Conservation (phyloP, 306 rosid genomes). For the Vicia sativa region DNA sequence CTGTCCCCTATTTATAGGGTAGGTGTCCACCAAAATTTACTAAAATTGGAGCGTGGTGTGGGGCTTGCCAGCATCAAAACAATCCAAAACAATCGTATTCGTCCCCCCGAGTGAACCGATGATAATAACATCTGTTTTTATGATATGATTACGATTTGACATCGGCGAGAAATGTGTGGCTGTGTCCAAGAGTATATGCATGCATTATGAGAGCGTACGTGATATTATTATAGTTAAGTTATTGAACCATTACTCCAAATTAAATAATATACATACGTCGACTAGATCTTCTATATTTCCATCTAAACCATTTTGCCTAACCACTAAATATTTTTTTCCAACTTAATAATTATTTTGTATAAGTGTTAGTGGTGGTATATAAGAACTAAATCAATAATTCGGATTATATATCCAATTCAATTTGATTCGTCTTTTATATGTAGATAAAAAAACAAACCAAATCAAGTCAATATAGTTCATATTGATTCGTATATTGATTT, state of each 20-base stretch:
- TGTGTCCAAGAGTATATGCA: slow-evolving; percentile 11
- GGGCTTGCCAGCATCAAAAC: not conserved
- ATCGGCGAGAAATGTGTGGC: not conserved
- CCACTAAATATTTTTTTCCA: too few relatives aligned
- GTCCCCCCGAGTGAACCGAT: not conserved
- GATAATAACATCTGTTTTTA: not conserved
- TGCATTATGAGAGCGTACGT: slow-evolving; percentile 4
- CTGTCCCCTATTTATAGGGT: too few relatives aligned
- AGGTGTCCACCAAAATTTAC: too few relatives aligned
- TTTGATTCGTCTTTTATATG: too few relatives aligned
- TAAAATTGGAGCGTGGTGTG: not conserved
- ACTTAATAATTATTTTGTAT: too few relatives aligned
- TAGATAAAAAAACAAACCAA: too few relatives aligned
- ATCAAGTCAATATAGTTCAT: too few relatives aligned
- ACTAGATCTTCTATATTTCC: not conserved
- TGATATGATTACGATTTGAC: not conserved
- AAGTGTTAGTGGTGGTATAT: too few relatives aligned
- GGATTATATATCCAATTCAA: too few relatives aligned
- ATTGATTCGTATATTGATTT: too few relatives aligned
- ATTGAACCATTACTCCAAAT: not conserved
- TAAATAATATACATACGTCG: not conserved
- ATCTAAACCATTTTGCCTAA: not conserved
- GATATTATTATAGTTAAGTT: not conserved
- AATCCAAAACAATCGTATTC: not conserved
- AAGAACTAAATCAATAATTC: too few relatives aligned